These are phyloP conservation scores for Boletus pseudo-olivaceus DNA, from an alignment of 768 basidiomycete species.

Conservation along the genomic window DNA sequence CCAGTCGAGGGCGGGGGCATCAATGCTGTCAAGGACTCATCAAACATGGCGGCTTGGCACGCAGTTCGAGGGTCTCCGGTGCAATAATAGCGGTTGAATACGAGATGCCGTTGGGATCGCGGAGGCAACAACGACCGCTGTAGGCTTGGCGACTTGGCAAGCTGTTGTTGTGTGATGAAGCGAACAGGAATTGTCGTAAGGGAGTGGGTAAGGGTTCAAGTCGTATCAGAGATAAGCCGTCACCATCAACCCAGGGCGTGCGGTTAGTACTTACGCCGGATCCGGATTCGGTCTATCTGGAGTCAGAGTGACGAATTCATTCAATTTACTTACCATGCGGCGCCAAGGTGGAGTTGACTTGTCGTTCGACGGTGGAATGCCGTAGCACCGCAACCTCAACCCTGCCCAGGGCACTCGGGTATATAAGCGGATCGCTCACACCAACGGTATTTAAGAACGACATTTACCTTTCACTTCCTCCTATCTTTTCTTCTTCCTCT, in stretches of 20 bases:
- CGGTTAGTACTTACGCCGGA: not conserved
- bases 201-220: too few relatives aligned
- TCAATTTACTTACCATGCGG: conserved; percentile 11
- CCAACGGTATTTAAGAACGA: not conserved
- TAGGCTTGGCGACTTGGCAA: not conserved
- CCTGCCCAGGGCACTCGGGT: not conserved
- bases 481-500: too few relatives aligned
- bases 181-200: too few relatives aligned
- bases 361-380: too few relatives aligned
- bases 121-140: too few relatives aligned
- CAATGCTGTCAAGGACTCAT: too few relatives aligned
- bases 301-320: not conserved
- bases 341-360: conserved; percentile 16
- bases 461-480: not conserved
- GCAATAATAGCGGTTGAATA: too few relatives aligned
- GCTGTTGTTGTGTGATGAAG: not conserved
- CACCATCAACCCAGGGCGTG: too few relatives aligned
- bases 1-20: too few relatives aligned
- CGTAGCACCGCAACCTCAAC: not conserved
- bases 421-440: not conserved
- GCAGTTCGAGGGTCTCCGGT: too few relatives aligned
- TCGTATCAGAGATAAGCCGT: not conserved
- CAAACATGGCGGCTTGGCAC: too few relatives aligned
- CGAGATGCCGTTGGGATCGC: too few relatives aligned
- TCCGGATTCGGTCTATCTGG: not conserved